phyloP scores from a whole-genome alignment of 1,139 yeast species.

The Trichomonascaceae sp. region DNA sequence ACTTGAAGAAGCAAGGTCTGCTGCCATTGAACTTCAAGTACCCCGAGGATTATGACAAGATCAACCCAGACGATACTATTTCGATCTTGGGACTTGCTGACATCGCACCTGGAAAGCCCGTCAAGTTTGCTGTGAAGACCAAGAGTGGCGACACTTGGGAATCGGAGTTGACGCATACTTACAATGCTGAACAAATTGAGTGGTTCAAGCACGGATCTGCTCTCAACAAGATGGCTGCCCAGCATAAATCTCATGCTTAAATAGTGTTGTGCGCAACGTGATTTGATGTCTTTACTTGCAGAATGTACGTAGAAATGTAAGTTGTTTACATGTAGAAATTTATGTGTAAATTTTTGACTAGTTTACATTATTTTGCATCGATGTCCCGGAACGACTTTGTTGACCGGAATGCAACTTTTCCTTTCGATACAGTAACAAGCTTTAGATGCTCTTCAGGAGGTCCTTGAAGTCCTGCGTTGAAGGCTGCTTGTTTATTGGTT shows the following conservation, averaged over 20 bases:
- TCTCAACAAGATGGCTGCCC: constrained; percentile 89
- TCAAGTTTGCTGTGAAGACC: constrained; percentile 86
- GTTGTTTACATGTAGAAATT: not conserved
- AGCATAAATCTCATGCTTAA: constrained; percentile 4
- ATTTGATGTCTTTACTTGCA: not conserved
- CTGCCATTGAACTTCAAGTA: constrained; percentile 87
- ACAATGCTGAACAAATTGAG: constrained; percentile 92
- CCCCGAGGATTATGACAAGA: constrained; percentile 90
- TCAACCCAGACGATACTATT: constrained; percentile 82
- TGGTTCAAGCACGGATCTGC: constrained; percentile 99
- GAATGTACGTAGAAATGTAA: not conserved
- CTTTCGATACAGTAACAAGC: constrained; percentile 23
- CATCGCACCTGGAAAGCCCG: constrained; percentile 89
- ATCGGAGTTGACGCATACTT: constrained; percentile 88
- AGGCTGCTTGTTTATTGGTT: constrained; percentile 5
- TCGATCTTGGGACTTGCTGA: constrained; percentile 80
- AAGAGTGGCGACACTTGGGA: constrained; percentile 79
- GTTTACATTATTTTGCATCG: not conserved
- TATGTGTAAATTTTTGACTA: not conserved
- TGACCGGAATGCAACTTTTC: constrained; percentile 23
- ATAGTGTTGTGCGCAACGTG: not conserved
- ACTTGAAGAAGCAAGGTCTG: constrained; percentile 93
- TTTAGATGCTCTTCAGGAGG: constrained; percentile 25
- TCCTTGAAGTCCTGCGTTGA: constrained; percentile 17
- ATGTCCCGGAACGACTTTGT: constrained; percentile 16